Percentiles rank a stretch among this genome's conserved stretches.
Conservation (phyloP, 352 stramenopile species). For the Phytophthora podocarpi region DNA sequence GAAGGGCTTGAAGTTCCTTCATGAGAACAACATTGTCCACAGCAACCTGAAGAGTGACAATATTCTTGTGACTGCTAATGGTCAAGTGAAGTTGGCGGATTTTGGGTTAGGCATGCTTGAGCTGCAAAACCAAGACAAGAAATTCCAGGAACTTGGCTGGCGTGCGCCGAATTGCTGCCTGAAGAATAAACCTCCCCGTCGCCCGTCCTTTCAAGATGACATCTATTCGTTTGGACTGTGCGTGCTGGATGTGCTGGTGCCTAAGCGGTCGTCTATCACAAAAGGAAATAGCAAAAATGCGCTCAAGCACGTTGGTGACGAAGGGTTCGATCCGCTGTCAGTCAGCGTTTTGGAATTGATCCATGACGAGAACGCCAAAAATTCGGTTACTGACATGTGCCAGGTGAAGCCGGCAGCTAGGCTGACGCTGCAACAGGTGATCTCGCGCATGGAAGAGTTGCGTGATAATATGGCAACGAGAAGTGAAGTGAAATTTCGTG, state of each 20-base stretch:
- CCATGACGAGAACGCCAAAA: neutral
- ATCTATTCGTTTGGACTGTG: conserved; percentile 30
- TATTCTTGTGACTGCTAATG: conserved; percentile 20
- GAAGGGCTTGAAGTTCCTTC: conserved; percentile 52
- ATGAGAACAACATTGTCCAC: conserved; percentile 26
- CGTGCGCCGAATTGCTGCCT: conserved; percentile 12
- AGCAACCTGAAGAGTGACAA: conserved; percentile 28
- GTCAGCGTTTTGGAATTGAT: neutral
- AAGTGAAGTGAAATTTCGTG: too few species aligned
- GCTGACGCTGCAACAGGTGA: neutral
- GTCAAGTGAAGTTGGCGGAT: conserved; percentile 15
- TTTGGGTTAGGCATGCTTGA: conserved; percentile 22
- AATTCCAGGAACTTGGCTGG: conserved; percentile 17
- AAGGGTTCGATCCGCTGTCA: conserved; percentile 4
- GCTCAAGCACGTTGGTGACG: conserved; percentile 7
- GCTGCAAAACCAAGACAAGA: conserved; percentile 16
- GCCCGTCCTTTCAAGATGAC: conserved; percentile 18
- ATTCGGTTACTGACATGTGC: conserved; percentile 20
- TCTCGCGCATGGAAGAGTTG: conserved; percentile 5
- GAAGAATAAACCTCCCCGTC: conserved; percentile 5
- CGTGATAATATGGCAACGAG: too few species aligned
- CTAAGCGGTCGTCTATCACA: neutral
- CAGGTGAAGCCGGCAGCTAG: neutral
- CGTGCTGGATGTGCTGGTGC: conserved; percentile 19
- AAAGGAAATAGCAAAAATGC: neutral